Evolutionary conservation across 2,329 filamentous ascomycete genomes (phyloP), one percentile per base, ranked within the genome.

Genomic region (Aspergillus ibericus): DNA sequence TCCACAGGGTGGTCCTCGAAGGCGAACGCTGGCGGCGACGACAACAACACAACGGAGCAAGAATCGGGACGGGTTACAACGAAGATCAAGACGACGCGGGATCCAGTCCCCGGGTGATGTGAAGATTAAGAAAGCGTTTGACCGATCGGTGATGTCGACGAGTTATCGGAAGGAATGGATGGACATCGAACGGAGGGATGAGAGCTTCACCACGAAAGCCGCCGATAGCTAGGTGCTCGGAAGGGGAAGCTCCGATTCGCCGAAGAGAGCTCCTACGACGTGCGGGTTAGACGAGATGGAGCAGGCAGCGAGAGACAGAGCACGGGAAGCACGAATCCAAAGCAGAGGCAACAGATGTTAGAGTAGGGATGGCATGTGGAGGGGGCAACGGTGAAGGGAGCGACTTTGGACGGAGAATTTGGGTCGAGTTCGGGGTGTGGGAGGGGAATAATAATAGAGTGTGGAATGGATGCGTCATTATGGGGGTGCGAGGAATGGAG

Each of bases 391-490:
- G 36, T 32, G 53, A 35, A 36, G 48, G 53, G 35, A 55, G 53
- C 65, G 62, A 61, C 63, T 66, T 62, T 63, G 65, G 56, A 59
- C 53, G 58, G 65, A 60, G 53, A 55, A 46, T 63, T 63, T 64
- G 62, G 60, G 57, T 60, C 50, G 53, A 63, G 60, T 55, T 69
- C 59, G 62, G 61, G 42, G 51, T 46, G 34, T 56, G 54, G 58
- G 52, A 59, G 56, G 52, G 58, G 56, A 44, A 40, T 48, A 56
- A 49, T 42, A 49, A 53, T 53, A 55, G 51, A 46, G 46, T 49
- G 54, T 63, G 64, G 63, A 63, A 68, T 65, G 64, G 70, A 73
- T 74, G 72, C 72, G 72, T 74, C 72, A 74, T 74, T 67, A 70
- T 69, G 66, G 66, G 66, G 63, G 66, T 60, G 59, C 35, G 55